phyloP scores from a whole-genome alignment of 352 stramenopile genomes.

The Pythium plurisporium region DNA sequence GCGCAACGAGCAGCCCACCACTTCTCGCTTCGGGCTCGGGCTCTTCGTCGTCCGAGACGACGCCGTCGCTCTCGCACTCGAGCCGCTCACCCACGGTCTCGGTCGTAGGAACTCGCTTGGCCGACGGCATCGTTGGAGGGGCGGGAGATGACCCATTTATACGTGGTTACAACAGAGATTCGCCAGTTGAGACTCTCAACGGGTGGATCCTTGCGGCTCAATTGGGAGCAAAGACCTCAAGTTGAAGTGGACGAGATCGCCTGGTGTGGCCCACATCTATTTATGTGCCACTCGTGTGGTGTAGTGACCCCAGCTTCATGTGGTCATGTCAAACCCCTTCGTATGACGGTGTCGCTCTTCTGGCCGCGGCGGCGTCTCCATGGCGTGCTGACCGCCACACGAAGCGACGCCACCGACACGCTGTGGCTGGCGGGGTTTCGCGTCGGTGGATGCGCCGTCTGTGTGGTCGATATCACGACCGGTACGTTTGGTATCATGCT shows the following conservation, averaged over 20 bases:
- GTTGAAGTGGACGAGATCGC: not conserved
- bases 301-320: too few species aligned
- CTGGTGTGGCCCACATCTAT: not conserved
- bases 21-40: too few species aligned
- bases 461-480: constrained; percentile 9
- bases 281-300: not conserved
- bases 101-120: too few species aligned
- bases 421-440: constrained; percentile 5
- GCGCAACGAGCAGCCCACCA: too few species aligned
- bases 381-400: not conserved
- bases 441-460: not conserved
- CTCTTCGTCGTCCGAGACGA: too few species aligned
- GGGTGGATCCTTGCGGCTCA: too few species aligned
- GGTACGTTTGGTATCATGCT: not conserved
- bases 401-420: not conserved
- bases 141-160: too few species aligned
- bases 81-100: too few species aligned
- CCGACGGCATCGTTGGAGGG: too few species aligned
- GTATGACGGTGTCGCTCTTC: constrained; percentile 22
- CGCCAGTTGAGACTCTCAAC: not conserved
- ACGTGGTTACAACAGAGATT: too few species aligned
- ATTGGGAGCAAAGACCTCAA: not conserved
- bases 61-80: too few species aligned
- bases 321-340: too few species aligned
- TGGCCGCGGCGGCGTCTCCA: constrained; percentile 31